Evolutionary conservation across 2,329 filamentous ascomycete genomes (phyloP), one percentile per base, ranked within the genome.

Genomic region (Sclerotinia sclerotiorum): DNA sequence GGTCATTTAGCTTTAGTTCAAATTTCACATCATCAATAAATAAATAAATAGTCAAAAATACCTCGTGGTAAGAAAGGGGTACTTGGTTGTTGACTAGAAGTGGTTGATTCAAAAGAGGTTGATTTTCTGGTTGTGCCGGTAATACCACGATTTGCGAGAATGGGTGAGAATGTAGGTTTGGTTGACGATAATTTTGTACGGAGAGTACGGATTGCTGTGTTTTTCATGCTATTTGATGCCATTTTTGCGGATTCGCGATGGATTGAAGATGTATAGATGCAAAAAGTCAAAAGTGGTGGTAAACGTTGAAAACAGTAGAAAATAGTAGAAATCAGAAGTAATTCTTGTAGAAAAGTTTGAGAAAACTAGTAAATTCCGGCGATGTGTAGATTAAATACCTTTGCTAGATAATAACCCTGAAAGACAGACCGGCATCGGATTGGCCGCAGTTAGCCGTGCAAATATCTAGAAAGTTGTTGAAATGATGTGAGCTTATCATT

Each of bases 71-170:
- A 60, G 32, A 65, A 69, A 48, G 46, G 21, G 7, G 60, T 39
- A 5, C 24, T 48, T 3, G 44, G 35, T 35, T 48, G 48, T 51
- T 55, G 65, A 24, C 21, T 54, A 2, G 56, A 49, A 19, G 39
- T 55, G 42, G 21, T 68, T 61, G 48, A 52, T 27, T 62, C 54
- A 5, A 61, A n/a, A 5, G 58, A 65, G 44, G 54, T 68, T 17
- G 65, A 49, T n/a, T 69, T 68, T 49, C 65, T 69, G 42, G 68
- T 68, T 13, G 65, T 69, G 5, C 65, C 52, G 35, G 65, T 44
- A 35, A 68, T 52, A 46, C 64, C 56, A 57, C 65, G 64, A 11
- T 51, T 62, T 19, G 55, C 57, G 44, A 68, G 42, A n/a, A 51
- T 27, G 27, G 60, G 60, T 15, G 60, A 21, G 24, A 68, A 55